Conservation (phyloP, 345 rosid species). For the Dipteronia sinensis region DNA sequence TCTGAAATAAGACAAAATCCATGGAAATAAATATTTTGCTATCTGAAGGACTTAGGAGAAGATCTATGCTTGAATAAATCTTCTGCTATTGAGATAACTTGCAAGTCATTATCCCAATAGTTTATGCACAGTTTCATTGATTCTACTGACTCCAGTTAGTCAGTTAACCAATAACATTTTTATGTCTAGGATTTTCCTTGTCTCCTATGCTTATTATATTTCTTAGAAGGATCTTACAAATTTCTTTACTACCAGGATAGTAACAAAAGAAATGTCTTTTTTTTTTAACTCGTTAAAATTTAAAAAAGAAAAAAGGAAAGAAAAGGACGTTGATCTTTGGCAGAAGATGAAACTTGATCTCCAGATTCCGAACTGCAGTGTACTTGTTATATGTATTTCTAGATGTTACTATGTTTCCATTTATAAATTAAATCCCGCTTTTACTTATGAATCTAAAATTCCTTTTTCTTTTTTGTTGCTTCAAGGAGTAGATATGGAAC, state of each 20-base stretch:
- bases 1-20: neutral
- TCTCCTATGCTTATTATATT: neutral
- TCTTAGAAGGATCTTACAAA: neutral
- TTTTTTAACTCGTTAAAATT: neutral
- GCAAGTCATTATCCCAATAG: neutral
- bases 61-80: neutral
- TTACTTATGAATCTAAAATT: constrained; percentile 5
- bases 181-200: neutral
- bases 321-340: neutral
- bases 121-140: neutral
- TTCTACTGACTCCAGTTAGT: neutral
- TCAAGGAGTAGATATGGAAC: constrained; percentile 62
- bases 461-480: constrained; percentile 19
- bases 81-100: neutral
- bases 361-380: neutral
- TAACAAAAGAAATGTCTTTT: neutral
- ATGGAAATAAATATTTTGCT: neutral
- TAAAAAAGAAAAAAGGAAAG: neutral
- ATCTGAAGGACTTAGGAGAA: neutral
- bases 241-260: neutral
- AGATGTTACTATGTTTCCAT: neutral
- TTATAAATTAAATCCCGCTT: neutral
- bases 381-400: neutral
- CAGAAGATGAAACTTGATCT: neutral
- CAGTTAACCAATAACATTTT: neutral